A percentile compares a stretch with the other conserved stretches of the same genome.
Conservation (phyloP, 2,329 filamentous ascomycete genomes). For the Whalleya microplaca region DNA sequence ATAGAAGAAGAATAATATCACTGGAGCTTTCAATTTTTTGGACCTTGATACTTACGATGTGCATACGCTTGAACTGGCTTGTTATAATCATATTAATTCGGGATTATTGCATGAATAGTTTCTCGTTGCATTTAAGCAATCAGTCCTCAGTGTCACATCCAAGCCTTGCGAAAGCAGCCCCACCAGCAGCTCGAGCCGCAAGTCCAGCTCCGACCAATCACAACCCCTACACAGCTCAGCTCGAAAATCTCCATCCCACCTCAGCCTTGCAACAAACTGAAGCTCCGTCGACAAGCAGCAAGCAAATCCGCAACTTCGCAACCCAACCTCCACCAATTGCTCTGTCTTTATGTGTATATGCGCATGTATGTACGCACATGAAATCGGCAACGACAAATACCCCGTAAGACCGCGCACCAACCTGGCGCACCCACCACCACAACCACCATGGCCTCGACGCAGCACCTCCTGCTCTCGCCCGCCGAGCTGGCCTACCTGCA, state of each 20-base stretch:
- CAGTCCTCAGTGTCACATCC: too few relatives aligned
- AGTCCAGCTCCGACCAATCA: conserved; percentile 6
- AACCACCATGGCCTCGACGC: conserved; percentile 50
- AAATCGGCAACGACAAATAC: too few relatives aligned
- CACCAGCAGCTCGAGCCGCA: conserved; percentile 26
- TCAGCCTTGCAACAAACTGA: conserved; percentile 1
- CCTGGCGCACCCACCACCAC: conserved; percentile 4
- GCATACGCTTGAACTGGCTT: too few relatives aligned
- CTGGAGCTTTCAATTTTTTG: too few relatives aligned
- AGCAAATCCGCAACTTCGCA: too few relatives aligned
- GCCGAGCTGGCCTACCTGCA: conserved; percentile 96
- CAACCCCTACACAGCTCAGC: conserved; percentile 18
- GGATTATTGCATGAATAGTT: conserved; percentile 11
- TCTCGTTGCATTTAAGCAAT: not conserved
- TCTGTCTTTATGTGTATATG: not conserved
- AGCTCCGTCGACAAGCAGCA: not conserved
- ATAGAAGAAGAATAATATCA: too few relatives aligned
- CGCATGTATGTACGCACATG: not conserved
- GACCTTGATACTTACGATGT: too few relatives aligned
- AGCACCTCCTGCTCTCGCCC: conserved; percentile 81
- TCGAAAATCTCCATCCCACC: conserved; percentile 20
- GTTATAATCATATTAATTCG: too few relatives aligned
- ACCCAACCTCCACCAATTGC: conserved; percentile 21
- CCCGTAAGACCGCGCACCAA: not conserved
- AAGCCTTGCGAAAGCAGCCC: conserved; percentile 4